These are phyloP conservation scores for Silene latifolia DNA, from an alignment of 148 eudicot genomes.

Conservation along the genomic window DNA sequence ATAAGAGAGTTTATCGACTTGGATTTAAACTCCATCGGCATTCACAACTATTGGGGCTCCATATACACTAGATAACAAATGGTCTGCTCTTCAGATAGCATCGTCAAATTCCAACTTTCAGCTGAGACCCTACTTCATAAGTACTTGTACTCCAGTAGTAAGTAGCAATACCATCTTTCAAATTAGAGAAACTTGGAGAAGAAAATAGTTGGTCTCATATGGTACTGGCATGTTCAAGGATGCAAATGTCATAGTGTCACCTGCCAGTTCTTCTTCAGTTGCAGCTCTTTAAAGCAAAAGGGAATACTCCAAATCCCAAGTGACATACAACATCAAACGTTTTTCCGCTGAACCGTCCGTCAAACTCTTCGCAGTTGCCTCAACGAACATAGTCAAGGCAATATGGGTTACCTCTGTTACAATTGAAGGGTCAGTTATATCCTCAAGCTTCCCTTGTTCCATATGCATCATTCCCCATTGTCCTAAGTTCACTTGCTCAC, in stretches of 20 bases:
- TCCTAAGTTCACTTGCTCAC: constrained; percentile 35
- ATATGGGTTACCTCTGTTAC: constrained; percentile 34
- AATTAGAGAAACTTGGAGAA: constrained; percentile 27
- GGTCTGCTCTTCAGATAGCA: no score
- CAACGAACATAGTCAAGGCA: constrained; percentile 41
- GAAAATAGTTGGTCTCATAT: constrained; percentile 24
- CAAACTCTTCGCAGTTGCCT: constrained; percentile 40
- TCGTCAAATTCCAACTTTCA: constrained; percentile 23
- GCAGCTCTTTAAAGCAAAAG: constrained; percentile 36
- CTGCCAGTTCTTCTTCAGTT: constrained; percentile 17
- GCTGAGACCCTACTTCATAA: constrained; percentile 34
- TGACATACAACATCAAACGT: constrained; percentile 48
- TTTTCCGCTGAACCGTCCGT: constrained; percentile 31
- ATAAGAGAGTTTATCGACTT: no score
- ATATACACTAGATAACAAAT: no score
- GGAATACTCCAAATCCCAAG: constrained; percentile 55
- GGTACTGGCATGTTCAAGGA: constrained; percentile 30
- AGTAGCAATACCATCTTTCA: neutral
- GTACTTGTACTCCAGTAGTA: no score
- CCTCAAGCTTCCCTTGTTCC: constrained; percentile 28
- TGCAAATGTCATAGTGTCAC: constrained; percentile 35
- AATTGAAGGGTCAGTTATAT: constrained; percentile 41
- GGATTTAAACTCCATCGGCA: no score
- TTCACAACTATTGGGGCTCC: no score
- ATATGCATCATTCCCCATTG: constrained; percentile 43